Base-by-base conservation (phyloP, 2,329 filamentous ascomycete genomes). In the Sclerotinia subarctica region DNA sequence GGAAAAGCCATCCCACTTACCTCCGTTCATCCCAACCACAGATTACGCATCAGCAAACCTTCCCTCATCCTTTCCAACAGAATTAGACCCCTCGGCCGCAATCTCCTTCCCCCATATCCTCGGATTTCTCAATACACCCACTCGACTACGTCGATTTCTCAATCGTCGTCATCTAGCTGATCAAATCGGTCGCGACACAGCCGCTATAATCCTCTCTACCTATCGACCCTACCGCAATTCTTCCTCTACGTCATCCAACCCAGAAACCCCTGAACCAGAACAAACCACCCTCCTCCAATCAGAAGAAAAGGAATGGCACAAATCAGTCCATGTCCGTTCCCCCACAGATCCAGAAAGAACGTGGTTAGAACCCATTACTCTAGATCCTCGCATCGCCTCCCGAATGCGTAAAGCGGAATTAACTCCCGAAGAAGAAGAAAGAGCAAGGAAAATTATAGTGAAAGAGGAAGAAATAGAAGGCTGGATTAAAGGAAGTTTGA, bases 61-160 rank as follows among this genome's bases (percentile, higher is more conserved):
- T 63, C 89, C 94, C 0, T 77, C 83, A 42, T 82, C 85, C 56
- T 85, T 90, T 54, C 94, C 94, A 4, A 76, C 82, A 70, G 86
- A 89, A 69, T 87, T 99, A 75, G 86, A 89, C 49, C 93, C 93
- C 54, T 88, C 90, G 7, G 82, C 85, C 32, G 84, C 90, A 19
- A 85, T 99, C 69, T 83, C 86, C 53, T 91, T 96, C 78, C 94
- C 94, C 0, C 94, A 98, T 78, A 86, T 97, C 69, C 89, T 99
- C 42, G 95, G 95, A 69, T 96, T 99, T 82, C 82, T 91, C 71
- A 94, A 95, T 81, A 97, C 94, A 3, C 91, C 93, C 0, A 90
- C 89, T 72, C 90, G 95, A 69, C 84, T 98, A 70, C 91, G 90
- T 76, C 91, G 95, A 72, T 99, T 94, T 84, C 83, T 99, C 70